A percentile compares a stretch with the other conserved stretches of the same genome.
These are phyloP conservation scores for Backusella circina DNA, from an alignment of 192 early-diverging fungal genomes.

Conservation along the genomic window DNA sequence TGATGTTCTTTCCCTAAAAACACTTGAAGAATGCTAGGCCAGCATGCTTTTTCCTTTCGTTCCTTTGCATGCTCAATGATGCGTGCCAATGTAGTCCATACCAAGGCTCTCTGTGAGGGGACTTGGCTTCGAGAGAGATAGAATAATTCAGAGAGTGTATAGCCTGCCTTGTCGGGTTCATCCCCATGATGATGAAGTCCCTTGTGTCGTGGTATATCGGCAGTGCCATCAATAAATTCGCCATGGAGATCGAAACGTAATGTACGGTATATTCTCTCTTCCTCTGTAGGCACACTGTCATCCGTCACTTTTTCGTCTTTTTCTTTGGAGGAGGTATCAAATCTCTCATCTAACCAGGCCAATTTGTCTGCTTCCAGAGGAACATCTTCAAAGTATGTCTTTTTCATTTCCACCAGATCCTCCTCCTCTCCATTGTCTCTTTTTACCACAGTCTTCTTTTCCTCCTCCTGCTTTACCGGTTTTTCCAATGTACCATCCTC, in stretches of 20 bases:
- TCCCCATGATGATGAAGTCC: conserved; percentile 92
- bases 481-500: neutral
- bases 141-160: conserved; percentile 78
- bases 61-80: conserved; percentile 50
- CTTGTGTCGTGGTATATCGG: conserved; percentile 51
- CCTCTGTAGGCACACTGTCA: neutral
- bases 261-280: conserved; percentile 15
- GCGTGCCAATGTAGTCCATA: conserved; percentile 57
- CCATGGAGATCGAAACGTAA: conserved; percentile 83
- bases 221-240: conserved; percentile 51
- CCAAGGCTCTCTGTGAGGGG: conserved; percentile 71
- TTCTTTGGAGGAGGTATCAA: neutral
- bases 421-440: conserved; percentile 32
- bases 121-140: conserved; percentile 79
- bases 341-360: conserved; percentile 57
- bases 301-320: conserved; percentile 18
- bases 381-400: conserved; percentile 51
- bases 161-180: conserved; percentile 80
- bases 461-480: neutral
- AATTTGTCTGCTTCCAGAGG: conserved; percentile 61
- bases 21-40: neutral
- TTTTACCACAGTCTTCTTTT: conserved; percentile 22
- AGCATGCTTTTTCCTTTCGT: neutral
- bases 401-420: conserved; percentile 42
- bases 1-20: neutral